phyloP scores from a whole-genome alignment of 2,329 filamentous ascomycete species.

The Cercospora zeina region DNA sequence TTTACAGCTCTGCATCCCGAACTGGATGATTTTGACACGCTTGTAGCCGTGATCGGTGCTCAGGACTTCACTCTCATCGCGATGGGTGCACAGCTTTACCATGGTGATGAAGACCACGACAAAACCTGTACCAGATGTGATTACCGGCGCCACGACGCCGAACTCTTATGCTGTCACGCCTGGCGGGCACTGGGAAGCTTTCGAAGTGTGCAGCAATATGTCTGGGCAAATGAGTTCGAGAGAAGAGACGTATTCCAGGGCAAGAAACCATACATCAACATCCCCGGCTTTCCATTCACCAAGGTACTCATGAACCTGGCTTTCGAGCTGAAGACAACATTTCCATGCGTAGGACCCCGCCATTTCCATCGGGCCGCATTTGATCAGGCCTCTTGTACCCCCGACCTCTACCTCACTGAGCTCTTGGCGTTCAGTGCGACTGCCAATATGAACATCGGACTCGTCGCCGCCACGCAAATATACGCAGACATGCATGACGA shows the following conservation, averaged over 20 bases:
- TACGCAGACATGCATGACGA: slow-evolving; percentile 9
- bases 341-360: neutral
- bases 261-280: neutral
- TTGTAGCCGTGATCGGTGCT: neutral
- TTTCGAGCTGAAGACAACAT: neutral
- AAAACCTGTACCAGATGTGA: too few species aligned
- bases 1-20: neutral
- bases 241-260: neutral
- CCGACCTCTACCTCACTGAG: neutral
- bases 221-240: neutral
- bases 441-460: neutral
- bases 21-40: neutral
- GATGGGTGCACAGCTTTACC: neutral
- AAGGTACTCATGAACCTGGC: neutral
- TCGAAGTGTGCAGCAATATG: neutral
- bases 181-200: slow-evolving; percentile 7
- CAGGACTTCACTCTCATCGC: neutral
- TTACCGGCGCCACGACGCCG: neutral
- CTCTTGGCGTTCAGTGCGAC: neutral
- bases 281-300: neutral
- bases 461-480: slow-evolving; percentile 3
- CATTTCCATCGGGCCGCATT: neutral
- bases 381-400: neutral
- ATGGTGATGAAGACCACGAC: neutral
- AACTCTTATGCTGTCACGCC: neutral